Evolutionary conservation across 371 early-diverging fungal genomes (phyloP).

Genomic region (Apophysomyces sp.): DNA sequence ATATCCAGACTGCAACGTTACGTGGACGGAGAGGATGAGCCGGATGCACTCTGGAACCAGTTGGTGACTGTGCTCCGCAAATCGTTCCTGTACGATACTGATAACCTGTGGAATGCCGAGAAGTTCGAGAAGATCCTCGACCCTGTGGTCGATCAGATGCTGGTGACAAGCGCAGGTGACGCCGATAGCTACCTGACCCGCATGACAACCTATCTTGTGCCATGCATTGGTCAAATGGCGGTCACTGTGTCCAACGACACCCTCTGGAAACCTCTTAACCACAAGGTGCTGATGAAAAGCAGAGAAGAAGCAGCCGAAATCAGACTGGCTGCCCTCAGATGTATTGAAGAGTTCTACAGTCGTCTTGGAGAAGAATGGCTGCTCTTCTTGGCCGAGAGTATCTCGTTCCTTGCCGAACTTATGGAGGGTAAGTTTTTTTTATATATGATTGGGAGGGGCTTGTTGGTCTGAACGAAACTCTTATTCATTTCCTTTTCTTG

Average conservation of each 20-base stretch:
- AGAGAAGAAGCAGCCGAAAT: conserved; percentile 71
- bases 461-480: too few species aligned
- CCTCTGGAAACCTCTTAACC: conserved; percentile 88
- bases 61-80: conserved; percentile 64
- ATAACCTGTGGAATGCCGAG: conserved; percentile 72
- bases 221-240: conserved; percentile 83
- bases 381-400: conserved; percentile 90
- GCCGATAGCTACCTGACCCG: conserved; percentile 49
- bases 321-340: conserved; percentile 72
- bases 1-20: conserved; percentile 59
- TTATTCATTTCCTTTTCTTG: not conserved
- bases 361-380: conserved; percentile 91
- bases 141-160: conserved; percentile 74
- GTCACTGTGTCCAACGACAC: conserved; percentile 78
- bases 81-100: conserved; percentile 71
- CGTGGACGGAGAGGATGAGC: conserved; percentile 34
- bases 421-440: conserved; percentile 66
- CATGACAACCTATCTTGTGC: conserved; percentile 69
- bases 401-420: conserved; percentile 93
- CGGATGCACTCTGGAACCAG: conserved; percentile 59
- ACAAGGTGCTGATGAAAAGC: conserved; percentile 74
- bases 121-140: conserved; percentile 71
- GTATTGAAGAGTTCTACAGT: conserved; percentile 79
- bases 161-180: conserved; percentile 47
- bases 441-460: not conserved